Base-by-base conservation (phyloP, 805 yeast species). In the Candida loeiensis region DNA sequence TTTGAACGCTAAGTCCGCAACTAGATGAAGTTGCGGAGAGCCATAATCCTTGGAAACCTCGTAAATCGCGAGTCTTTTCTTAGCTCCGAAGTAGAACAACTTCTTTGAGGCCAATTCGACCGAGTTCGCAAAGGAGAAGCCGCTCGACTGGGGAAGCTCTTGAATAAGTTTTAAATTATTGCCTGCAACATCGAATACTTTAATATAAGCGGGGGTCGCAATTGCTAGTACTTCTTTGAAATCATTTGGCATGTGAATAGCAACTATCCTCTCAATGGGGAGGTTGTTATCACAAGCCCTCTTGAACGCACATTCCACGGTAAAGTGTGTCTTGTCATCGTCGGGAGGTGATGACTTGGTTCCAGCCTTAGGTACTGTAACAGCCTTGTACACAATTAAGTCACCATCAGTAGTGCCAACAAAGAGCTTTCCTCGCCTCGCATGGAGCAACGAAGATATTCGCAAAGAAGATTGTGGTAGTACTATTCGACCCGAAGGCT, bases 371-470 rank as follows among this genome's bases (percentile, higher is more conserved):
- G 40, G 14, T 8, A 24, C 12, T 5, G n/a, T 31, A 30, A 47
- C 51, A 8, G 47, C 48, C 26, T 51, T 45, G 42, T 56, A 57
- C 24, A 63, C 49, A 9, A 53, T 34, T 19, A 67, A 45, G 45
- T 64, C 70, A 5, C 73, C 73, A 48, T 63, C 63, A 37, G 50
- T 34, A 18, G 60, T 53, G 4, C 73, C 74, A 4, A 61, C 51
- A 34, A 50, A 66, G 6, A 64, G 37, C 34, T 47, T 49, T 6
- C 34, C 37, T 29, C 45, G 43, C 14, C 47, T 43, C 27, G 45
- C 34, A 33, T 49, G 48, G 36, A 47, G 51, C 0, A 64, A 45
- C 1, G 66, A 53, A 7, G 66, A 44, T 4, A 61, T 51, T 41
- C 48, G 54, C 13, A 13, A 17, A 4, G 45, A 25, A 12, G 37